Conservation (phyloP, 768 basidiomycete genomes). For the Leccinum truebloodii region DNA sequence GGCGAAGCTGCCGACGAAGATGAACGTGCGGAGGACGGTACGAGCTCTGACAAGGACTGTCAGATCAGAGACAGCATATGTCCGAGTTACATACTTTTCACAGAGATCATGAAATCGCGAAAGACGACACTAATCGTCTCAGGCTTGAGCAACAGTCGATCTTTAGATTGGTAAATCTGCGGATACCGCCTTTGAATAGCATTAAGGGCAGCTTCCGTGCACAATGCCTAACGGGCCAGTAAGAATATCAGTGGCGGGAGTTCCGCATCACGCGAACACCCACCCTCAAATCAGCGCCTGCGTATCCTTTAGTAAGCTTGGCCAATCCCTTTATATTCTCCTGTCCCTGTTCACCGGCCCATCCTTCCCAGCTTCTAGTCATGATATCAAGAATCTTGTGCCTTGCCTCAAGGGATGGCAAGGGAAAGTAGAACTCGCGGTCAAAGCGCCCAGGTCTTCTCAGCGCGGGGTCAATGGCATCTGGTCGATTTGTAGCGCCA, state of each 20-base stretch:
- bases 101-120: constrained; percentile 95
- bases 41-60: constrained; percentile 62
- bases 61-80: not conserved
- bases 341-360: constrained; percentile 55
- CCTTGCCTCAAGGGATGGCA: constrained; percentile 82
- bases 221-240: constrained; percentile 63
- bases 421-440: constrained; percentile 95
- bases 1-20: constrained; percentile 83
- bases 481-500: constrained; percentile 96
- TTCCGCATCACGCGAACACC: constrained; percentile 25
- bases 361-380: constrained; percentile 88
- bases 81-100: constrained; percentile 71
- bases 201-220: constrained; percentile 95
- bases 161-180: constrained; percentile 92
- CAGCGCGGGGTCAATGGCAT: constrained; percentile 96
- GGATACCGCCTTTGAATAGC: constrained; percentile 96
- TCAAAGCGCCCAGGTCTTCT: constrained; percentile 95
- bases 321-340: constrained; percentile 67
- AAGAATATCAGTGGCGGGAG: constrained; percentile 5
- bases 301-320: constrained; percentile 94
- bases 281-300: constrained; percentile 94
- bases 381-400: constrained; percentile 89
- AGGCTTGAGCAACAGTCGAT: constrained; percentile 81
- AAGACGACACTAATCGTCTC: constrained; percentile 82
- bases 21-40: constrained; percentile 93